Evolutionary conservation across 805 yeast genomes (phyloP), one percentile per base, ranked within the genome.

Genomic region (Grigorovia humatica): DNA sequence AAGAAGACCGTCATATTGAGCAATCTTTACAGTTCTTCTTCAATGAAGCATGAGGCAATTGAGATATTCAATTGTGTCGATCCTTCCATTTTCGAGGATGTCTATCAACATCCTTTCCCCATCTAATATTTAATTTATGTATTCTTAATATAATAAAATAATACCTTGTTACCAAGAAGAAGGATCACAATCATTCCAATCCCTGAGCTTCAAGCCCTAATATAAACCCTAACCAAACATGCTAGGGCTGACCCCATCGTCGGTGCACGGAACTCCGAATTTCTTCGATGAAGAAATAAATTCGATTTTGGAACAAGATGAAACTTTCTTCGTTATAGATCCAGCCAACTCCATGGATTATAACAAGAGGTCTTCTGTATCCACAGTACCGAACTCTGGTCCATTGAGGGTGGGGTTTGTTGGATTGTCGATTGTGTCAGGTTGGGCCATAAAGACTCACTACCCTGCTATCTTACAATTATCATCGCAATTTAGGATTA

Each of bases 391-490:
- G 19, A 57, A 58, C 20, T 56, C 64, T n/a, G 62, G 51, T 15
- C 66, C 68, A 2, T 54, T 55, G 9, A 50, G 62, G 38, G 62
- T 64, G 12, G 68, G 68, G 9, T 60, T 64, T 38, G 54, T 64
- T 12, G 68, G 68, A 2, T 46, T 64, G 23, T 52, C 58, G 2
- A 51, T 54, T 15, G 44, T 47, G 32, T 63, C 60, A 52, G 67
- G 67, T 13, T 64, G 68, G 67, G 67, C 67, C 9, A 52, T 60
- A 9, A 64, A 64, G 54, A 59, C 68, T 1, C 68, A 64, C 44
- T 62, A 60, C 50, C 63, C 64, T 0, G 64, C 66, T 6, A 60
- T 64, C 4, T 43, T 57, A 32, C 67, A 63, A 52, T 48, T 65
- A 30, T 58, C 66, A 15, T 63, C 67, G 4, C 66, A 65, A 52